phyloP scores from a whole-genome alignment of 768 basidiomycete species.

The Coprinopsis strossmayeri region DNA sequence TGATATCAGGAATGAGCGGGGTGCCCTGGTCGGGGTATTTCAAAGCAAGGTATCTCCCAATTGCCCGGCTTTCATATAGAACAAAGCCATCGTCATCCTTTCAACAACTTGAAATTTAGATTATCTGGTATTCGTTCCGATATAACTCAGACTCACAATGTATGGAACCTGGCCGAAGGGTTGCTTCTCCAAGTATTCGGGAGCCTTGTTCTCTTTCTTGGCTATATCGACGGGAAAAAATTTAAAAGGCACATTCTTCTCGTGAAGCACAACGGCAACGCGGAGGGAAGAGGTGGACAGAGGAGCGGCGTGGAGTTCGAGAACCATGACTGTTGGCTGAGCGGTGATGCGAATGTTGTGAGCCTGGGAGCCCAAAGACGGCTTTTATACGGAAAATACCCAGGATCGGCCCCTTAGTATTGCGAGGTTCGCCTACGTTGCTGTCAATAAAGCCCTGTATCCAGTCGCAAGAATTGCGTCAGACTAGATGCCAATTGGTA shows the following conservation, averaged over 20 bases:
- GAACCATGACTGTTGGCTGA: slow-evolving; percentile 4
- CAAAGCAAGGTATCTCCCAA: slow-evolving; percentile 48
- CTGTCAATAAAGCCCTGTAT: too few relatives aligned
- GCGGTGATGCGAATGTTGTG: neutral
- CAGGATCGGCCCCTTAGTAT: too few relatives aligned
- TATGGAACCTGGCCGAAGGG: slow-evolving; percentile 15
- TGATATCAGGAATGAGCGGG: slow-evolving; percentile 36
- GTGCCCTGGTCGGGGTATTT: slow-evolving; percentile 50
- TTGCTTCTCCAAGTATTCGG: slow-evolving; percentile 11
- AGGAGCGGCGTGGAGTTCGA: slow-evolving; percentile 11
- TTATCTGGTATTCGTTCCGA: slow-evolving; percentile 20
- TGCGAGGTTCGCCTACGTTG: too few relatives aligned
- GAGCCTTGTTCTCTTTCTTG: slow-evolving; percentile 10
- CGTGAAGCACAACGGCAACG: slow-evolving; percentile 11
- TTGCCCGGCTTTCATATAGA: slow-evolving; percentile 58
- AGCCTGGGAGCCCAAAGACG: neutral
- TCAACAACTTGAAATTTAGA: neutral
- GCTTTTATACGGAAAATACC: neutral
- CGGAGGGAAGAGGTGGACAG: slow-evolving; percentile 13
- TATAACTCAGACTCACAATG: slow-evolving; percentile 3
- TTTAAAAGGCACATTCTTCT: slow-evolving; percentile 14
- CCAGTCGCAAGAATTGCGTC: too few relatives aligned
- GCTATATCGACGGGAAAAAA: slow-evolving; percentile 9
- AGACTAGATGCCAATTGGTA: too few relatives aligned
- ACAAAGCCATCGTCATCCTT: slow-evolving; percentile 57